Percentiles rank a stretch among this genome's conserved stretches.
phyloP scores from a whole-genome alignment of 129 eudicot genomes.

The Chrysanthemum makinoi region DNA sequence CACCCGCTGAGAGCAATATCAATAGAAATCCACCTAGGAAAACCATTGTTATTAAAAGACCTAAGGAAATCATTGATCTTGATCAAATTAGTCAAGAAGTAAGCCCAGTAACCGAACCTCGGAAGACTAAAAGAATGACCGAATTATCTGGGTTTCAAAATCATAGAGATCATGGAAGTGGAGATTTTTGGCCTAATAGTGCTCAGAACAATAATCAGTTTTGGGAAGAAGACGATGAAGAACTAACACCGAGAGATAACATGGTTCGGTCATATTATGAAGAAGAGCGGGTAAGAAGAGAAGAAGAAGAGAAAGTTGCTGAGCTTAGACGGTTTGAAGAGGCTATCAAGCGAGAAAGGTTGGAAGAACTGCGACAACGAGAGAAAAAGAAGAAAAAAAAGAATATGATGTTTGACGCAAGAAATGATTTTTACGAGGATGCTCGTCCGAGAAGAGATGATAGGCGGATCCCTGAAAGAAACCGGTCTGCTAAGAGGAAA shows the following conservation, averaged over 20 bases:
- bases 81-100: conserved; percentile 75
- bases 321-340: conserved; percentile 67
- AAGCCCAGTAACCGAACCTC: conserved; percentile 51
- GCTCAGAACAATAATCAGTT: conserved; percentile 30
- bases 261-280: conserved; percentile 36
- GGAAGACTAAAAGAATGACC: conserved; percentile 68
- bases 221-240: conserved; percentile 69
- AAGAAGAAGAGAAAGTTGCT: conserved; percentile 61
- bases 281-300: conserved; percentile 40
- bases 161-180: conserved; percentile 33
- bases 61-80: conserved; percentile 61
- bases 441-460: conserved; percentile 55
- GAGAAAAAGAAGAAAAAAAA: conserved; percentile 77
- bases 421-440: conserved; percentile 63
- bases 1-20: conserved; percentile 54
- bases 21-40: conserved; percentile 44
- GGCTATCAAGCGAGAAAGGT: conserved; percentile 69
- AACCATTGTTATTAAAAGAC: conserved; percentile 66
- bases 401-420: conserved; percentile 44
- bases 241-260: conserved; percentile 49
- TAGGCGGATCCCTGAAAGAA: conserved; percentile 57
- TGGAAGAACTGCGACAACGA: conserved; percentile 60
- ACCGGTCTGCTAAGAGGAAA: conserved; percentile 50
- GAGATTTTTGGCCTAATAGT: conserved; percentile 25
- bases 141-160: conserved; percentile 62